These are phyloP conservation scores for Acanthamoeba culbertsoni DNA, from an alignment of 208 protist genomes.

Conservation along the genomic window DNA sequence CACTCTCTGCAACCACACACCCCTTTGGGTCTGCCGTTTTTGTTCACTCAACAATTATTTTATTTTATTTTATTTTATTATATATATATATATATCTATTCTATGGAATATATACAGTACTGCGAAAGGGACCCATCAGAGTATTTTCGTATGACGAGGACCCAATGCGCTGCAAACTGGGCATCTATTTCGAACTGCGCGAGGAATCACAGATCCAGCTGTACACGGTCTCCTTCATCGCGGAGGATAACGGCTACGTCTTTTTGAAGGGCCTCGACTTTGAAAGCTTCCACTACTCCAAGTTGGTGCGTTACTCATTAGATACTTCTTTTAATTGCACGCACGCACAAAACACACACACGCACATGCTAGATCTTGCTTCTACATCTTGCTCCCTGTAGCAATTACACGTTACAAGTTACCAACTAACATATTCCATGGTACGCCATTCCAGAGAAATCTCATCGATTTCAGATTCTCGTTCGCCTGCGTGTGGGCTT, in stretches of 20 bases:
- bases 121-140: neutral
- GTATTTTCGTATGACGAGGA: constrained; percentile 47
- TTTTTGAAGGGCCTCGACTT: constrained; percentile 37
- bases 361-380: too few species aligned
- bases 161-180: constrained; percentile 37
- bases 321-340: too few species aligned
- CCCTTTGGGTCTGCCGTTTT: too few species aligned
- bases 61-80: neutral
- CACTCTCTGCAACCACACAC: neutral
- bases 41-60: too few species aligned
- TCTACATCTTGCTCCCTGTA: too few species aligned
- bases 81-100: neutral
- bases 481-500: constrained; percentile 18
- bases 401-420: too few species aligned
- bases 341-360: too few species aligned
- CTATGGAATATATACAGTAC: neutral
- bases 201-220: constrained; percentile 52
- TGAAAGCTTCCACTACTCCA: constrained; percentile 48
- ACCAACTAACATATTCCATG: neutral
- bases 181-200: constrained; percentile 43
- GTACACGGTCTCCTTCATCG: constrained; percentile 16
- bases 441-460: neutral
- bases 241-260: constrained; percentile 30
- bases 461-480: constrained; percentile 46
- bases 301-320: neutral